These are phyloP conservation scores for Myochromella boudieri DNA, from an alignment of 768 basidiomycete species.

Conservation along the genomic window DNA sequence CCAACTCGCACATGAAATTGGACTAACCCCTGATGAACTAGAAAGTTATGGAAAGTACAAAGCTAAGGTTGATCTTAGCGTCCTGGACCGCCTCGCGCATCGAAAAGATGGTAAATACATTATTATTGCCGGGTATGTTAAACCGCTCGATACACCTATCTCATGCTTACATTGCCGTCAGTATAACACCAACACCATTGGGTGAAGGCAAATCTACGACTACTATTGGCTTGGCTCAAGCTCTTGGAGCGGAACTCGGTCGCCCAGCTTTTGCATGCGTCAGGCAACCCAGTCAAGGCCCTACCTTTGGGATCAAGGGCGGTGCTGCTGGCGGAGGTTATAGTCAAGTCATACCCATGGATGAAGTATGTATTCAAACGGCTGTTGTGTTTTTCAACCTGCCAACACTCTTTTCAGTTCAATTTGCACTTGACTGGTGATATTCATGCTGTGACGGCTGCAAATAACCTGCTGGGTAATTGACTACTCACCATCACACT, in stretches of 20 bases:
- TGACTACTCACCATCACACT: neutral
- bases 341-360: slow-evolving; percentile 99
- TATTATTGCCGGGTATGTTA: slow-evolving; percentile 80
- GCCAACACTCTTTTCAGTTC: slow-evolving; percentile 50
- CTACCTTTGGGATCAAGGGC: slow-evolving; percentile 99
- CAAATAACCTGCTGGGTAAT: slow-evolving; percentile 91
- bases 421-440: slow-evolving; percentile 96
- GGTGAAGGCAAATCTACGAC: slow-evolving; percentile 99
- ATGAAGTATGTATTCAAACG: slow-evolving; percentile 58
- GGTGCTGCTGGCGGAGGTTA: slow-evolving; percentile 98
- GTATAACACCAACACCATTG: slow-evolving; percentile 94
- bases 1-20: slow-evolving; percentile 85
- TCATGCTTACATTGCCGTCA: slow-evolving; percentile 22
- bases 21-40: slow-evolving; percentile 80
- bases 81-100: slow-evolving; percentile 81
- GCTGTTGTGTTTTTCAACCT: neutral
- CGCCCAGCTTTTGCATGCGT: slow-evolving; percentile 96
- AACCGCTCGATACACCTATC: slow-evolving; percentile 1
- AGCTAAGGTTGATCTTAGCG: slow-evolving; percentile 91
- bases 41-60: slow-evolving; percentile 96
- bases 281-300: slow-evolving; percentile 97
- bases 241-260: slow-evolving; percentile 90
- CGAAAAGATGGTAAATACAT: slow-evolving; percentile 96
- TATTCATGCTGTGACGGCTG: slow-evolving; percentile 96
- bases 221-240: slow-evolving; percentile 95